Evolutionary conservation across 495 filamentous ascomycete species (phyloP).

Genomic region (Hypoxylon trugodes): DNA sequence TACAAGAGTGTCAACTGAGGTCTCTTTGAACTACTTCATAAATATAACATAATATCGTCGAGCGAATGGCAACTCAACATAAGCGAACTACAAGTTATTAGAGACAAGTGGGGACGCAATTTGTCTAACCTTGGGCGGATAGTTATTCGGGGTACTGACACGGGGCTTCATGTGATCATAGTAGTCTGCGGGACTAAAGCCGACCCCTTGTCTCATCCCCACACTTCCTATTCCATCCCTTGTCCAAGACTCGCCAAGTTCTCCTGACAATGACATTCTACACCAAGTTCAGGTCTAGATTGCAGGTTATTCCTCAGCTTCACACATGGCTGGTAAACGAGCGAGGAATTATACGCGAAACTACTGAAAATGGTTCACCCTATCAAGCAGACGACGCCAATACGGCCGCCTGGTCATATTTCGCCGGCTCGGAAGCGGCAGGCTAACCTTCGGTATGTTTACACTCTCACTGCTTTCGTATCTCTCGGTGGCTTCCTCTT

Average conservation of each 20-base stretch:
- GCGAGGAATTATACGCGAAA: background rate
- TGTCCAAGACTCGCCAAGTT: background rate
- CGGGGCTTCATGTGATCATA: conserved; percentile 12
- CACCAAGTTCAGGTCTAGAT: background rate
- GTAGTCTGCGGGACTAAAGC: conserved; percentile 23
- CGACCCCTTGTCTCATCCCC: conserved; percentile 1
- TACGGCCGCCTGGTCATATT: conserved; percentile 21
- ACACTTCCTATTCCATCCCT: conserved; percentile 5
- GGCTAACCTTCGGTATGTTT: conserved; percentile 35
- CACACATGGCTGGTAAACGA: background rate
- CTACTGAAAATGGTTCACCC: conserved; percentile 14
- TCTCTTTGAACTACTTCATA: too few relatives aligned
- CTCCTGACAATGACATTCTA: conserved; percentile 4
- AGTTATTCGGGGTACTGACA: background rate
- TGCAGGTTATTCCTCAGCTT: background rate
- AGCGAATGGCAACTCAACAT: too few relatives aligned
- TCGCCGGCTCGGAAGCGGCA: conserved; percentile 5
- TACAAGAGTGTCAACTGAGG: too few relatives aligned
- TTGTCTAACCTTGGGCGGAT: background rate
- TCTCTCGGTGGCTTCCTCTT: conserved; percentile 55
- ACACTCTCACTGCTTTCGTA: conserved; percentile 40
- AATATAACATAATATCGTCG: too few relatives aligned
- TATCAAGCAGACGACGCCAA: conserved; percentile 35
- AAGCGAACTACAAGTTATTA: background rate
- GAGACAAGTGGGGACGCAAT: background rate